A percentile compares a stretch with the other conserved stretches of the same genome.
phyloP scores from a whole-genome alignment of 1,139 yeast species.

The Nakaseomyces kungkrabaensis region DNA sequence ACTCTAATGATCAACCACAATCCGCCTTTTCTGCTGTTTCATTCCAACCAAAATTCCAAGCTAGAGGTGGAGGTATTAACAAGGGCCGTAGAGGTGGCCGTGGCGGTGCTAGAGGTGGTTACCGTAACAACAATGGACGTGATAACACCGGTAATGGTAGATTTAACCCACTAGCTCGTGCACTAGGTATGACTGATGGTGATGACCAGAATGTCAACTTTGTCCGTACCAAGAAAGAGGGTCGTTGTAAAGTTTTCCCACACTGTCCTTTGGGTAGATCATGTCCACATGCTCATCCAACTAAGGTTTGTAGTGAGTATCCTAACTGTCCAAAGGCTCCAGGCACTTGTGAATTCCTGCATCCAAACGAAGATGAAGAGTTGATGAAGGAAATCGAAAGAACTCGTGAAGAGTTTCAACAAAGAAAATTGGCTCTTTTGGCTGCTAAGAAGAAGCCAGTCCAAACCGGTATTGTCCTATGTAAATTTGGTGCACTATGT shows the following conservation, averaged over 20 bases:
- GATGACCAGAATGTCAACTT: slow-evolving; percentile 17
- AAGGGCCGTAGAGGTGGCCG: slow-evolving; percentile 21
- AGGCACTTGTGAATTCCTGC: slow-evolving; percentile 75
- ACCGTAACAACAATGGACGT: slow-evolving; percentile 11
- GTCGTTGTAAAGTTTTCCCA: slow-evolving; percentile 73
- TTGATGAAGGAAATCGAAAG: slow-evolving; percentile 57
- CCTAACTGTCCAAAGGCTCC: slow-evolving; percentile 74
- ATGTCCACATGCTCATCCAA: slow-evolving; percentile 73
- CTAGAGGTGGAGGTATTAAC: slow-evolving; percentile 17
- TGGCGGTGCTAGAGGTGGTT: slow-evolving; percentile 18
- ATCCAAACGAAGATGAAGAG: slow-evolving; percentile 74
- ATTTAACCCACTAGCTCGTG: slow-evolving; percentile 28
- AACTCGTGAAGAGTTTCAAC: slow-evolving; percentile 44
- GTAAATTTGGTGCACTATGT: slow-evolving; percentile 70
- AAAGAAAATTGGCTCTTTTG: slow-evolving; percentile 31
- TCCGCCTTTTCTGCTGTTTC: slow-evolving; percentile 8
- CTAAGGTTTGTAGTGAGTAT: slow-evolving; percentile 61
- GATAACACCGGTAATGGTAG: slow-evolving; percentile 24
- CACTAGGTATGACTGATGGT: slow-evolving; percentile 24
- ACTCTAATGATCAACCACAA: slow-evolving; percentile 4
- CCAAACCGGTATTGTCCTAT: slow-evolving; percentile 44
- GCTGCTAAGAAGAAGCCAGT: slow-evolving; percentile 29
- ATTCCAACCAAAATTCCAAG: slow-evolving; percentile 15
- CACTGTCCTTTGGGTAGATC: slow-evolving; percentile 53
- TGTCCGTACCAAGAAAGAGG: slow-evolving; percentile 36